phyloP scores from a whole-genome alignment of 352 stramenopile genomes.

The Globisporangium cederbergense region DNA sequence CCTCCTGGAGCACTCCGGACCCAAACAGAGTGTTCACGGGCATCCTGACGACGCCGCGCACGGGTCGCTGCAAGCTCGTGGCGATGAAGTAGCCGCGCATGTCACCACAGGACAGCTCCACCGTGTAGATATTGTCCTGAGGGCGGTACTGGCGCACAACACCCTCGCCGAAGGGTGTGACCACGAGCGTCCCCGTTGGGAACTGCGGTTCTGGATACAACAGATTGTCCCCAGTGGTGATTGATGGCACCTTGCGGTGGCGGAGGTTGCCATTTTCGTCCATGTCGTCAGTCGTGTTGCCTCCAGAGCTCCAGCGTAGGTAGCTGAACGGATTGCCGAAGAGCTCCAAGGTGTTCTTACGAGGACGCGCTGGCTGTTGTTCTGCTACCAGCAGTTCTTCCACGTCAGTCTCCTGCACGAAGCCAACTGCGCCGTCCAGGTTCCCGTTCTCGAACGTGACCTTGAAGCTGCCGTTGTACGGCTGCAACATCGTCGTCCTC shows the following conservation, averaged over 20 bases:
- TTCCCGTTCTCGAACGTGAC: conserved; percentile 45
- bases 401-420: conserved; percentile 37
- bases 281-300: conserved; percentile 14
- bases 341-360: conserved; percentile 70
- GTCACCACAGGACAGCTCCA: conserved; percentile 28
- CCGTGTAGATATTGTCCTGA: conserved; percentile 51
- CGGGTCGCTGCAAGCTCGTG: conserved; percentile 23
- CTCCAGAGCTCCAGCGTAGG: conserved; percentile 35
- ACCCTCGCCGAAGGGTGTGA: conserved; percentile 67
- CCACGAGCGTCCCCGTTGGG: conserved; percentile 43
- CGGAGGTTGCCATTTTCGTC: conserved; percentile 17
- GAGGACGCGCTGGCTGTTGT: conserved; percentile 9
- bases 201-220: conserved; percentile 22
- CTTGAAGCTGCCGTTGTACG: conserved; percentile 45
- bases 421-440: conserved; percentile 41
- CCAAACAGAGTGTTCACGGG: conserved; percentile 69
- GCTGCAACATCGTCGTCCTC: conserved; percentile 42
- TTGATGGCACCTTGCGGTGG: conserved; percentile 9
- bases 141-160: conserved; percentile 43
- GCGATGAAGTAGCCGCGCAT: conserved; percentile 55
- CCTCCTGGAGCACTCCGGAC: conserved; percentile 54
- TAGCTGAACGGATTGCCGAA: conserved; percentile 73
- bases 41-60: conserved; percentile 53
- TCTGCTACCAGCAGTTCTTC: conserved; percentile 32
- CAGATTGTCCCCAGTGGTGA: not conserved